Evolutionary conservation across 129 eudicot species (phyloP).

Genomic region (Saposhnikovia divaricata): DNA sequence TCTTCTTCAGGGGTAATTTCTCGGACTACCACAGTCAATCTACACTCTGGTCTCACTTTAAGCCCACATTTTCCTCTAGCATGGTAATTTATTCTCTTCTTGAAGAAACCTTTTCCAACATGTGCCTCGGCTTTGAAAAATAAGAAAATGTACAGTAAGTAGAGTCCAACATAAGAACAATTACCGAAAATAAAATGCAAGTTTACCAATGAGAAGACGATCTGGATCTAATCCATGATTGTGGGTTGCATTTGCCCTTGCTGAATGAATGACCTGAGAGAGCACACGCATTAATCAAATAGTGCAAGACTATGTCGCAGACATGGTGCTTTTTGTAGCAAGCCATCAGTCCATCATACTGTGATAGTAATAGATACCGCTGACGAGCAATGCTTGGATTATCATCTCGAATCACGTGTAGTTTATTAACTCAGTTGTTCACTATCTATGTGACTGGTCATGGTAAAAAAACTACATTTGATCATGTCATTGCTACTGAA

Average conservation of each 20-base stretch:
- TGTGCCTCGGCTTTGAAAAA: slow-evolving; percentile 72
- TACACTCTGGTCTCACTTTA: slow-evolving; percentile 62
- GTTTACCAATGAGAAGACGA: slow-evolving; percentile 84
- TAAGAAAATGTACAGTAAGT: background rate
- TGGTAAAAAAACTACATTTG: background rate
- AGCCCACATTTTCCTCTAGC: slow-evolving; percentile 69
- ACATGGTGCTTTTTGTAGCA: background rate
- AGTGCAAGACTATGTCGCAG: background rate
- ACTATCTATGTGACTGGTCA: background rate
- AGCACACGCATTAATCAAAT: background rate
- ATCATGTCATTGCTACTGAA: background rate
- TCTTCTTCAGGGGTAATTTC: slow-evolving; percentile 88
- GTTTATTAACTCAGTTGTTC: background rate
- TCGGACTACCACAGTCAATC: slow-evolving; percentile 76
- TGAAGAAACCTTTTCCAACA: slow-evolving; percentile 76
- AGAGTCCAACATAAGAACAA: background rate
- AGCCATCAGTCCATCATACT: background rate
- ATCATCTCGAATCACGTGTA: background rate
- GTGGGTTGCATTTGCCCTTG: slow-evolving; percentile 92
- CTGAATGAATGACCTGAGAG: slow-evolving; percentile 90
- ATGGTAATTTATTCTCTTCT: slow-evolving; percentile 58
- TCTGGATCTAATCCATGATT: slow-evolving; percentile 77
- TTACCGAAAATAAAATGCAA: background rate
- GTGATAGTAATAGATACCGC: background rate
- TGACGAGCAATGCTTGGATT: background rate